Conservation (phyloP, 345 rosid genomes). For the Linum usitatissimum region DNA sequence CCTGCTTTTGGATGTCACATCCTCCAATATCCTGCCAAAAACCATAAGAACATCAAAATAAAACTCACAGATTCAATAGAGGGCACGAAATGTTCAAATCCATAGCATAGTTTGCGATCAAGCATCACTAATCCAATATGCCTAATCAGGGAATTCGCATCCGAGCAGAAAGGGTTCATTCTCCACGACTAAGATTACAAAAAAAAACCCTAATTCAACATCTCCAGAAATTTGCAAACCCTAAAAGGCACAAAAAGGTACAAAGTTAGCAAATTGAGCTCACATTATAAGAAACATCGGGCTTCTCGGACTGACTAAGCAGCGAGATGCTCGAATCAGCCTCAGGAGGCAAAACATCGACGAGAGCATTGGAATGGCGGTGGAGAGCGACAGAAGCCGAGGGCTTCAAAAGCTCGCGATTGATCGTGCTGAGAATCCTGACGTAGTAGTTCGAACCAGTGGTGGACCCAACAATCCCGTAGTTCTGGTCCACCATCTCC, state of each 20-base stretch:
- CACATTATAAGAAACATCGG: slow-evolving; percentile 86
- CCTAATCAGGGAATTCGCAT: neutral
- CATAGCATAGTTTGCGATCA: neutral
- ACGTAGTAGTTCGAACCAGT: slow-evolving; percentile 97
- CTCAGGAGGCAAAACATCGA: slow-evolving; percentile 94
- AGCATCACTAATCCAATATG: slow-evolving; percentile 1
- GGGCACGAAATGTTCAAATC: neutral
- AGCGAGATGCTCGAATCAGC: slow-evolving; percentile 96
- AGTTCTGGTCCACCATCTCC: slow-evolving; percentile 99
- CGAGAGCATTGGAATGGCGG: slow-evolving; percentile 95
- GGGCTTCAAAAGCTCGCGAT: slow-evolving; percentile 83
- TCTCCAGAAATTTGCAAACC: neutral
- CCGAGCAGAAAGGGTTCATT: neutral
- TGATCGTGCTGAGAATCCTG: slow-evolving; percentile 82
- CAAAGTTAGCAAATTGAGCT: slow-evolving; percentile 3
- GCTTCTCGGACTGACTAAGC: slow-evolving; percentile 95
- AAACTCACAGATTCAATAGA: neutral
- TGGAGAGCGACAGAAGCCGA: slow-evolving; percentile 97
- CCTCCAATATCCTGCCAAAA: slow-evolving; percentile 85
- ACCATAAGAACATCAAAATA: neutral
- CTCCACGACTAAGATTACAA: too few species aligned
- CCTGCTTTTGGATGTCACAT: slow-evolving; percentile 97
- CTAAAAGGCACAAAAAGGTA: neutral
- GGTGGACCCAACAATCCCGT: slow-evolving; percentile 98
- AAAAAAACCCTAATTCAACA: slow-evolving; percentile 12